These are phyloP conservation scores for Leccinum obscurum DNA, from an alignment of 768 basidiomycete species.

Conservation along the genomic window DNA sequence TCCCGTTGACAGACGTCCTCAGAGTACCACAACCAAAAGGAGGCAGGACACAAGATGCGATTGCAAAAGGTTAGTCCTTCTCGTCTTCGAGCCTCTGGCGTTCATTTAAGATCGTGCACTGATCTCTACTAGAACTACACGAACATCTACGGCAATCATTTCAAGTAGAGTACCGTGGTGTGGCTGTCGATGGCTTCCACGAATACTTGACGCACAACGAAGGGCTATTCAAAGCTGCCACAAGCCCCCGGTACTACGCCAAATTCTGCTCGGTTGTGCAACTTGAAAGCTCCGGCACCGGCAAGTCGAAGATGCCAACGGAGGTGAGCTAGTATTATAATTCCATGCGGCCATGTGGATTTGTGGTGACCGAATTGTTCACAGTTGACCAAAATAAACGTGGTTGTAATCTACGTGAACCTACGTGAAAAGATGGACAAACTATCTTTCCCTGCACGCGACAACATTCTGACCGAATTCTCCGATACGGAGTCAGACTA, in stretches of 20 bases:
- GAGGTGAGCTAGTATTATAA: not conserved
- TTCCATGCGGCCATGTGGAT: not conserved
- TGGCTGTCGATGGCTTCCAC: not conserved
- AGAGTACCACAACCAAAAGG: not conserved
- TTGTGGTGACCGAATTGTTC: not conserved
- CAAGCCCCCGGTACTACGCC: not conserved
- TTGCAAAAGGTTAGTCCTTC: not conserved
- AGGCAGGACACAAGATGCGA: not conserved
- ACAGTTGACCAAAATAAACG: not conserved
- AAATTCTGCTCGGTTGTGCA: not conserved
- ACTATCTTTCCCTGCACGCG: not conserved
- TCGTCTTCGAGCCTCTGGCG: not conserved
- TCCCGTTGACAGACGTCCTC: not conserved
- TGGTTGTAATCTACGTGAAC: not conserved
- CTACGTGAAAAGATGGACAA: not conserved
- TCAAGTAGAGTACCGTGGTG: not conserved
- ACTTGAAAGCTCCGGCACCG: not conserved
- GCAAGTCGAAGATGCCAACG: not conserved
- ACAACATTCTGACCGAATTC: not conserved
- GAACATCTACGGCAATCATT: not conserved
- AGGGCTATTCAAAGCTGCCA: not conserved
- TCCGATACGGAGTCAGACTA: not conserved
- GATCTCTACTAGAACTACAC: not conserved
- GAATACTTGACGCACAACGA: not conserved
- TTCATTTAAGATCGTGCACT: not conserved